These are phyloP conservation scores for Colletotrichum orbiculare DNA, from an alignment of 2,329 filamentous ascomycete species.

Conservation along the genomic window DNA sequence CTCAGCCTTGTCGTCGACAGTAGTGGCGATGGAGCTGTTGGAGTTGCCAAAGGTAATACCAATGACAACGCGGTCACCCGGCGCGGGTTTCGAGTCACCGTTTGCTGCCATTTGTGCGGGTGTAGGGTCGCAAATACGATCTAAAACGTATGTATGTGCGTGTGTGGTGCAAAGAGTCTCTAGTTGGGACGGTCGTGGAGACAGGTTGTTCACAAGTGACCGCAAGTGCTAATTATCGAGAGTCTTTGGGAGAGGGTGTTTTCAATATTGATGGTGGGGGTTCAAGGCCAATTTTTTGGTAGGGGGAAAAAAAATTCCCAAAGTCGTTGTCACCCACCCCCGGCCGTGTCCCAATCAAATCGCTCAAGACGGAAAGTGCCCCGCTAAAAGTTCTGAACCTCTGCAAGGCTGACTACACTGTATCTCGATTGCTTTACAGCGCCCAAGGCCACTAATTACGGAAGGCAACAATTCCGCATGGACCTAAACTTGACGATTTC, in stretches of 20 bases:
- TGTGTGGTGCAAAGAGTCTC: not conserved
- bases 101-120: slow-evolving; percentile 57
- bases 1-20: slow-evolving; percentile 92
- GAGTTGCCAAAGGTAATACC: slow-evolving; percentile 98
- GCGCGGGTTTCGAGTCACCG: slow-evolving; percentile 57
- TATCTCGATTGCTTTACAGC: not conserved
- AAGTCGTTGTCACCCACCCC: slow-evolving; percentile 20
- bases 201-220: slow-evolving; percentile 13
- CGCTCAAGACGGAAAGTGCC: slow-evolving; percentile 21
- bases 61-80: slow-evolving; percentile 77
- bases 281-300: slow-evolving; percentile 32
- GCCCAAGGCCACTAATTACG: not conserved
- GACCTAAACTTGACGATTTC: not conserved
- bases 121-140: slow-evolving; percentile 33
- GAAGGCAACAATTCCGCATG: slow-evolving; percentile 3
- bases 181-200: not conserved
- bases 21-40: slow-evolving; percentile 96
- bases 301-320: slow-evolving; percentile 35
- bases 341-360: slow-evolving; percentile 31
- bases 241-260: slow-evolving; percentile 27
- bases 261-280: slow-evolving; percentile 37
- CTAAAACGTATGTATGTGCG: not conserved
- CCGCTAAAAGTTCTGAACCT: slow-evolving; percentile 39
- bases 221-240: slow-evolving; percentile 14
- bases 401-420: slow-evolving; percentile 33